These are phyloP conservation scores for Malus hybrid DNA, from an alignment of 331 rosid genomes.

Conservation along the genomic window DNA sequence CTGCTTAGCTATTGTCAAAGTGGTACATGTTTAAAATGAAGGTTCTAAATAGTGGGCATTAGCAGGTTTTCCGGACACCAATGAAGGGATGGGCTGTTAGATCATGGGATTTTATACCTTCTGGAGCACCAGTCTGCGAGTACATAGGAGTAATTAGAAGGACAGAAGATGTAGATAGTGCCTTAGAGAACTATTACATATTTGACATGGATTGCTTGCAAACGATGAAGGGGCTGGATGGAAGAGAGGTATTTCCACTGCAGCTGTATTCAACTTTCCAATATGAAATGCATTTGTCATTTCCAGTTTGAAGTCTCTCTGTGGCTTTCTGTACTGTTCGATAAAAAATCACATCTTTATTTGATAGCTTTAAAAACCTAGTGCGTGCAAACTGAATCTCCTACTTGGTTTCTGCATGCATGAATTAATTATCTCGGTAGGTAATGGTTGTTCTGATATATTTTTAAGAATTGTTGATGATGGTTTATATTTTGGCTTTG, in stretches of 20 bases:
- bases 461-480: not conserved
- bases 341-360: not conserved
- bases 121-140: slow-evolving; percentile 97
- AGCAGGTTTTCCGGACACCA: slow-evolving; percentile 79
- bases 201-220: slow-evolving; percentile 95
- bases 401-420: not conserved
- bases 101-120: slow-evolving; percentile 95
- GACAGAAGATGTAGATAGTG: slow-evolving; percentile 70
- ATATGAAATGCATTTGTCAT: not conserved
- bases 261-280: not conserved
- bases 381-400: not conserved
- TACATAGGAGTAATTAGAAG: slow-evolving; percentile 68
- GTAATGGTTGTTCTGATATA: not conserved
- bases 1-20: not conserved
- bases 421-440: not conserved
- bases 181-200: slow-evolving; percentile 62
- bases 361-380: not conserved
- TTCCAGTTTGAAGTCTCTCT: not conserved
- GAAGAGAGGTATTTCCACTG: slow-evolving; percentile 66
- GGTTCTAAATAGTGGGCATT: not conserved
- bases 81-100: slow-evolving; percentile 99
- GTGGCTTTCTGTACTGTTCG: not conserved
- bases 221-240: slow-evolving; percentile 86
- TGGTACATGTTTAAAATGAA: not conserved
- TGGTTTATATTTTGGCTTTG: not conserved